A percentile compares a stretch with the other conserved stretches of the same genome.
Evolutionary conservation across 768 basidiomycete species (phyloP).

Genomic region (Boletus tomentosulus): DNA sequence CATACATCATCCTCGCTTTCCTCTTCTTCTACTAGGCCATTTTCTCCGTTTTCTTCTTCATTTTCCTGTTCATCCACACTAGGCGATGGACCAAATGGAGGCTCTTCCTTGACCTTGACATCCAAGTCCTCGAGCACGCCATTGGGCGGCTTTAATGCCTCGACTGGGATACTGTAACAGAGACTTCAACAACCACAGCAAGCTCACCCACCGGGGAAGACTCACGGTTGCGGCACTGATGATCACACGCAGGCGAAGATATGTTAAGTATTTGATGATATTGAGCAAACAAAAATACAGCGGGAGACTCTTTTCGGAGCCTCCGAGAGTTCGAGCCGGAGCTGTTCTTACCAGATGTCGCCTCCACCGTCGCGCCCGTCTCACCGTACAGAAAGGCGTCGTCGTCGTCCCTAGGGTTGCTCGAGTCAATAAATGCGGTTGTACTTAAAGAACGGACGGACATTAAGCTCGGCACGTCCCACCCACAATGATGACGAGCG

Average conservation of each 20-base stretch:
- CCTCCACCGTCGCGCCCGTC: conserved; percentile 33
- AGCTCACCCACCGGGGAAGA: conserved; percentile 30
- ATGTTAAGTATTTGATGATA: conserved; percentile 40
- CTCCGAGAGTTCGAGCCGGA: conserved; percentile 22
- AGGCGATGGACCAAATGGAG: conserved; percentile 25
- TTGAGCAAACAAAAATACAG: conserved; percentile 34
- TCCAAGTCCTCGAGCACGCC: conserved; percentile 51
- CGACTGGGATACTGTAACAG: conserved; percentile 36
- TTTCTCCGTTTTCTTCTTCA: conserved; percentile 37
- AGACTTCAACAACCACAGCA: conserved; percentile 15
- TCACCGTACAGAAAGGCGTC: conserved; percentile 77
- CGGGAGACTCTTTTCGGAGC: conserved; percentile 29
- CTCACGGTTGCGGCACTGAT: conserved; percentile 64
- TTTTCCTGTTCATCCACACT: conserved; percentile 24
- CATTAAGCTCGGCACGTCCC: conserved; percentile 24
- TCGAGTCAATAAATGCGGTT: conserved; percentile 24
- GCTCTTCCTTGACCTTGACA: conserved; percentile 38
- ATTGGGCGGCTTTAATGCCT: conserved; percentile 42
- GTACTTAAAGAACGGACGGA: conserved; percentile 22
- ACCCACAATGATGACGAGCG: conserved; percentile 17
- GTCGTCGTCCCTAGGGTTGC: conserved; percentile 61
- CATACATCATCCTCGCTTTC: conserved; percentile 48
- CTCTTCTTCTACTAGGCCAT: conserved; percentile 39
- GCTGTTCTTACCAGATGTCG: conserved; percentile 47
- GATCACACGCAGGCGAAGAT: conserved; percentile 36